Evolutionary conservation across 1,284 basidiomycete species (phyloP), one percentile per base, ranked within the genome.

Genomic region (Malassezia equina): DNA sequence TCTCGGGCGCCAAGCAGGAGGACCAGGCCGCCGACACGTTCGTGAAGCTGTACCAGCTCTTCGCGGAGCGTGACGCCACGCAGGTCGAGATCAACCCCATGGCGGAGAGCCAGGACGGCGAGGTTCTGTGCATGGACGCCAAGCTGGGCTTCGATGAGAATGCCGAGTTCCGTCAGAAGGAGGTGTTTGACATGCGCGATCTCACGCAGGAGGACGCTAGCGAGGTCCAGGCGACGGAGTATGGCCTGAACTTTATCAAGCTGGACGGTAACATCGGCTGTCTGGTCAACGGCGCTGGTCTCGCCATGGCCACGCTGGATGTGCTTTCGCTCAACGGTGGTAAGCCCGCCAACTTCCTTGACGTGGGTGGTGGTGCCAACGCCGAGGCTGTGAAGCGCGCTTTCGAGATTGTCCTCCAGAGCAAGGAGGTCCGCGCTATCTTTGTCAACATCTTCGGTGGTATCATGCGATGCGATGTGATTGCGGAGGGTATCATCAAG

Each of bases 241-340:
- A 87, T 66, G 86, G 89, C 72, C 81, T 98, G 71, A 98, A 95
- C 81, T 96, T 96, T 76, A 98, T 98, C 82, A 96, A 99, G 80
- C 85, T 99, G 47, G 94, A 99, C 75, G 94, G 94, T 33, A 88
- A 84, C 78, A 86, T 99, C 62, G 94, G 94, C 39, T 99, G 94
- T 78, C 80, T 99, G 56, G 94, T 99, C 63, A 99, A 99, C 75
- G 94, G 94, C 70, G 94, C 94, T 57, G 94, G 94, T 76, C 80
- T 99, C 58, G 94, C 94, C 51, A 99, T 99, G 94, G 94, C 94
- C 27, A 99, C 94, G 51, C 98, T 99, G 91, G 94, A 99, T 74
- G 93, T 98, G 31, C 81, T 99, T 55, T 84, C 91, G 59, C 80
- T 95, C 55, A 69, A 69, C 58, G 68, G 68, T 12, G 69, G 69